A percentile compares a stretch with the other conserved stretches of the same genome.
Conservation (phyloP, 2,329 filamentous ascomycete genomes). For the Aspergillus japonicus region DNA sequence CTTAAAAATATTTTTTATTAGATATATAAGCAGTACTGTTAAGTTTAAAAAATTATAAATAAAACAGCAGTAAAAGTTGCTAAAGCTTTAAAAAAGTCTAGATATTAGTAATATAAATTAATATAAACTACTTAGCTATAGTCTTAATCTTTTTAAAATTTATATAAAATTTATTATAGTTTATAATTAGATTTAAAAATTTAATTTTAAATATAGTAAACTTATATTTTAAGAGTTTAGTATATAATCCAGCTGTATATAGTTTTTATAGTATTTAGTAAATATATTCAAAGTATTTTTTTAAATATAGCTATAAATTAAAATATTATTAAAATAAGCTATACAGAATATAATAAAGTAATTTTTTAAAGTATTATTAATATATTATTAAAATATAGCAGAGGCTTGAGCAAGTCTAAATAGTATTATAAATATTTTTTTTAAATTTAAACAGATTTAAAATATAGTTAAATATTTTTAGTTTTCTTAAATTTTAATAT, state of each 20-base stretch:
- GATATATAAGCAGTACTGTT: not conserved
- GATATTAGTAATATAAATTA: not conserved
- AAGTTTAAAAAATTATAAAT: not conserved
- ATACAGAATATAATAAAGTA: too few species aligned
- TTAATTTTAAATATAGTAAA: not conserved
- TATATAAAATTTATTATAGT: not conserved
- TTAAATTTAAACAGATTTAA: not conserved
- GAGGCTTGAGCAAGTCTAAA: not conserved
- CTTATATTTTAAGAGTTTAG: not conserved
- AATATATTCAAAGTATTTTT: not conserved
- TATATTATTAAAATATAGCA: not conserved
- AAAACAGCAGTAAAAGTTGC: not conserved
- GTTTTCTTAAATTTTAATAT: not conserved
- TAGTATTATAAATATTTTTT: not conserved
- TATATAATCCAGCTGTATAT: not conserved
- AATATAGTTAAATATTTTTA: not conserved
- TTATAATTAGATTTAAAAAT: not conserved
- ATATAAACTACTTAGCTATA: not conserved
- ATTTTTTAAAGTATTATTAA: not conserved
- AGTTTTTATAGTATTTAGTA: not conserved
- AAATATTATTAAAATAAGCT: too few species aligned
- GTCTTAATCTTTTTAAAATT: not conserved
- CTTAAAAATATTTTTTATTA: not conserved
- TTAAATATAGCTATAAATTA: not conserved
- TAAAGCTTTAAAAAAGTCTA: not conserved